These are phyloP conservation scores for Xylaria sp. DNA, from an alignment of 495 filamentous ascomycete genomes.

Conservation along the genomic window DNA sequence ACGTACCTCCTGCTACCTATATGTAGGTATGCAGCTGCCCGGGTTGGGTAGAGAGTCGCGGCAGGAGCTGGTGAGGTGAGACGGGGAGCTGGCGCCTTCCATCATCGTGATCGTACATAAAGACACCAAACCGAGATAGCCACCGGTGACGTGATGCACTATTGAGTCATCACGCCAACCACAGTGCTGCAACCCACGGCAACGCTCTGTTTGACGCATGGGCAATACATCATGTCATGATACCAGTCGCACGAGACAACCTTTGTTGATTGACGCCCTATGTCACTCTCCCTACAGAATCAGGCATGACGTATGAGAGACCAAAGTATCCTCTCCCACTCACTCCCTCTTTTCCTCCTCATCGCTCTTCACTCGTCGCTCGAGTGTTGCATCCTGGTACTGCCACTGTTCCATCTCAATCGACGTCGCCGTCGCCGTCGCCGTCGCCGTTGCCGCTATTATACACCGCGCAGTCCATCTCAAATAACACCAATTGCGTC, in stretches of 20 bases:
- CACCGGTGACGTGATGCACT: constrained; percentile 25
- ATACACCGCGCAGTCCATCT: not conserved
- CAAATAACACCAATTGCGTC: not conserved
- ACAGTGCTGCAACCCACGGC: not conserved
- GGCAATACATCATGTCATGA: not conserved
- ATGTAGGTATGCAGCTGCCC: not conserved
- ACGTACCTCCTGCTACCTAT: no score
- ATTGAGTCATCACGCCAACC: constrained; percentile 17
- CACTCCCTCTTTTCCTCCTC: no score
- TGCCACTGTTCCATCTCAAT: not conserved
- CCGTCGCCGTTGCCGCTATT: not conserved
- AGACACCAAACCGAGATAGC: not conserved
- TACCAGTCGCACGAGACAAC: not conserved
- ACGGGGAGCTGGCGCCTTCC: not conserved
- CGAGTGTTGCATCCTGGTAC: no score
- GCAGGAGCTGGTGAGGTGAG: no score
- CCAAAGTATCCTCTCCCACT: no score
- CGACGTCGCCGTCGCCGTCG: no score
- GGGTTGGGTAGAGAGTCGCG: not conserved
- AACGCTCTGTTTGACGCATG: not conserved
- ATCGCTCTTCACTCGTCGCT: no score
- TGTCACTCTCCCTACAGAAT: not conserved
- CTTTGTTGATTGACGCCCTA: constrained; percentile 15
- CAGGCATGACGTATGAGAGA: no score
- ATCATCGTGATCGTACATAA: constrained; percentile 7